A percentile compares a stretch with the other conserved stretches of the same genome.
These are phyloP conservation scores for Didymella sp. DNA, from an alignment of 2,329 filamentous ascomycete species.

Conservation along the genomic window DNA sequence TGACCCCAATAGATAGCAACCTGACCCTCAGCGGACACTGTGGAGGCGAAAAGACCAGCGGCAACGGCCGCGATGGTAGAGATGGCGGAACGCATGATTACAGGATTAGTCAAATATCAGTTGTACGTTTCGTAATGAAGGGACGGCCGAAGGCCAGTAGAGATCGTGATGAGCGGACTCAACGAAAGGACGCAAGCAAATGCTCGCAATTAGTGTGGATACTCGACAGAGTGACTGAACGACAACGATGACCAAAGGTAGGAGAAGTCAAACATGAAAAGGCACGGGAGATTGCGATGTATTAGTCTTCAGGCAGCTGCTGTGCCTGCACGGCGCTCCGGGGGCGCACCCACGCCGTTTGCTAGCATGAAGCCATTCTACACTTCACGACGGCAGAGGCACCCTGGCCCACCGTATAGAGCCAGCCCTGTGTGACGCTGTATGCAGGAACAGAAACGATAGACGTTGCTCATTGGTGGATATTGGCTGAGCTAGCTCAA, in stretches of 20 bases:
- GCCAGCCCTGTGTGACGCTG: slow-evolving; percentile 11
- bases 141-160: slow-evolving; percentile 51
- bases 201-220: slow-evolving; percentile 41
- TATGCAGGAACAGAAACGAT: slow-evolving; percentile 34
- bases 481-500: slow-evolving; percentile 23
- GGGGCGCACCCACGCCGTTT: slow-evolving; percentile 30
- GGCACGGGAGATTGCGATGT: slow-evolving; percentile 38
- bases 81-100: slow-evolving; percentile 49
- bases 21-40: slow-evolving; percentile 54
- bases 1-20: slow-evolving; percentile 65
- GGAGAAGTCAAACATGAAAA: slow-evolving; percentile 34
- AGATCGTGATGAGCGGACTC: slow-evolving; percentile 48
- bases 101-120: slow-evolving; percentile 32
- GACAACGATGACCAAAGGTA: slow-evolving; percentile 28
- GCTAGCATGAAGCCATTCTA: slow-evolving; percentile 35
- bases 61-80: slow-evolving; percentile 44
- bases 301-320: slow-evolving; percentile 29
- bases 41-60: slow-evolving; percentile 45
- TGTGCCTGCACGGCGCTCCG: slow-evolving; percentile 37
- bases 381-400: slow-evolving; percentile 23
- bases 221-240: slow-evolving; percentile 43
- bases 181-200: slow-evolving; percentile 66
- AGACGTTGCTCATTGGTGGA: slow-evolving; percentile 23
- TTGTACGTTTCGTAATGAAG: slow-evolving; percentile 43
- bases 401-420: slow-evolving; percentile 17